A percentile compares a stretch with the other conserved stretches of the same genome.
Evolutionary conservation across 108 stramenopile species (phyloP).

Genomic region (Chaetoceros tenuissimus): DNA sequence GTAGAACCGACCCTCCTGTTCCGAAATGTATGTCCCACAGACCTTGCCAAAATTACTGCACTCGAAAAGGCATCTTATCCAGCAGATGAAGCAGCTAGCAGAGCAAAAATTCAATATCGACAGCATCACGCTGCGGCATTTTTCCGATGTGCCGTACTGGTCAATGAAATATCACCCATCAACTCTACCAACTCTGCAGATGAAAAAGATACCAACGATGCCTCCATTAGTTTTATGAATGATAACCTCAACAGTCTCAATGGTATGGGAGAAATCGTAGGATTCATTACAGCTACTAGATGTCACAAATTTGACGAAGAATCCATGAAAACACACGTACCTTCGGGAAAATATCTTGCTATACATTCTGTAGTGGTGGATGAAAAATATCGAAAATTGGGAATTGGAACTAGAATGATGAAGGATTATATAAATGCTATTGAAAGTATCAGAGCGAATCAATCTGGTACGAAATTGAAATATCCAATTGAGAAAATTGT

Average conservation of each 20-base stretch:
- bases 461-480: constrained; percentile 13
- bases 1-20: constrained; percentile 23
- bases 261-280: constrained; percentile 38
- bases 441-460: constrained; percentile 15
- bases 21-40: constrained; percentile 56
- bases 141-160: constrained; percentile 68
- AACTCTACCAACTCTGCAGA: neutral
- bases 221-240: neutral
- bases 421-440: constrained; percentile 46
- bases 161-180: neutral
- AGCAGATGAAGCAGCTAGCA: constrained; percentile 73
- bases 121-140: constrained; percentile 80
- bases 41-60: constrained; percentile 50
- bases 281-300: constrained; percentile 80
- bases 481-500: constrained; percentile 49
- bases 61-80: constrained; percentile 68
- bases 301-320: constrained; percentile 46
- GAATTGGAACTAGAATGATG: constrained; percentile 54
- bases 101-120: constrained; percentile 68
- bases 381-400: constrained; percentile 43
- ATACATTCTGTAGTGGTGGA: constrained; percentile 82
- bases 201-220: constrained; percentile 2
- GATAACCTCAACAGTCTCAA: constrained; percentile 33
- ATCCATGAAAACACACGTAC: constrained; percentile 64
- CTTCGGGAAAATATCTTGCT: constrained; percentile 62